Evolutionary conservation across 768 basidiomycete genomes (phyloP), one percentile per base, ranked within the genome.

Genomic region (Dictyophora rubrovolvata): DNA sequence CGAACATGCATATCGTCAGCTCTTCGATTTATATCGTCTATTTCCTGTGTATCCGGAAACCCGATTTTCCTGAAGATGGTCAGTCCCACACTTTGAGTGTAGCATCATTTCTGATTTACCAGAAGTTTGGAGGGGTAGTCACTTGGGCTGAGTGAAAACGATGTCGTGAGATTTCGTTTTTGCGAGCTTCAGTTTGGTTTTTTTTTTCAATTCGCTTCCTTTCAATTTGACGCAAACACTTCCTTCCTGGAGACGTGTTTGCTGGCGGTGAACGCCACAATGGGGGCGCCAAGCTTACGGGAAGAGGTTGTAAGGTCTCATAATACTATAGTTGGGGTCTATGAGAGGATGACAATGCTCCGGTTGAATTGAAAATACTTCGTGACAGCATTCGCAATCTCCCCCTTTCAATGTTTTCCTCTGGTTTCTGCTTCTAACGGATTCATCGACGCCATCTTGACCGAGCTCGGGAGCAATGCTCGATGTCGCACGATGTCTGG

Each of bases 31-130:
- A 95, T 93, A 56, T 77, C 77, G 50, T 75, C 78, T 16, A 82
- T 84, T 66, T 90, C 82, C 69, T 94, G 93, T 3, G 93, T 93
- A 63, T 77, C 75, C 1, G 93, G 93, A 68, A 97, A 94, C 1
- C 87, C 91, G 59, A 94, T 93, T 58, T 85, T 77, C 89, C 92
- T 60, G 18, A 12, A 8, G 35, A 20, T 7, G 7, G 9, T 60
- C 16, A 28, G 18, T 20, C n/a, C 5, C 28, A 28, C 23, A 49
- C 8, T 34, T 21, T n/a, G 37, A 11, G 20, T 3, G 8, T 23
- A 28, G 7, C 21, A 47, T 11, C 23, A 51, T 28, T n/a, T 28
- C 9, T 28, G 14, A 36, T 28, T 28, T 56, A 60, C 59, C 59
- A 60, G 21, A 55, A 60, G 28, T 55, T 35, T 14, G 59, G 59